phyloP scores from a whole-genome alignment of 768 basidiomycete species.

The Termitomyces sp. region DNA sequence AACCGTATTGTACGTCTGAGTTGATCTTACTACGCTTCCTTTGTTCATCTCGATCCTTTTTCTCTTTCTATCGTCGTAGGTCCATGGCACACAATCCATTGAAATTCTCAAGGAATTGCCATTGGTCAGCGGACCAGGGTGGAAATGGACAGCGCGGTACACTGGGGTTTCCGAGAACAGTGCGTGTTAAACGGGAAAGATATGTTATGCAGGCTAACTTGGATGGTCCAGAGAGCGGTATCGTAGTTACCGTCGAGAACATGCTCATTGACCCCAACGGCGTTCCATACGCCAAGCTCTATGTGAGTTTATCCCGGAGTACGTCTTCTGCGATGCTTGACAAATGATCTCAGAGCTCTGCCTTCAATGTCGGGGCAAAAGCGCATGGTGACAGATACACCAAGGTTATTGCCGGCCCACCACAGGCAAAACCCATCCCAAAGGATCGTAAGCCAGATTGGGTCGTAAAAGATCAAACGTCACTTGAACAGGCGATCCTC shows the following conservation, averaged over 20 bases:
- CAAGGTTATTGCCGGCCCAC: slow-evolving; percentile 58
- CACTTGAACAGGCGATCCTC: slow-evolving; percentile 61
- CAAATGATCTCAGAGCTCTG: slow-evolving; percentile 41
- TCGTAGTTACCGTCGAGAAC: slow-evolving; percentile 65
- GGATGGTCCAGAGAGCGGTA: slow-evolving; percentile 57
- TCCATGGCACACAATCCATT: slow-evolving; percentile 78
- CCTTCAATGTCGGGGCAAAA: slow-evolving; percentile 69
- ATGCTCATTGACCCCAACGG: slow-evolving; percentile 61
- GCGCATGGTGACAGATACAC: slow-evolving; percentile 58
- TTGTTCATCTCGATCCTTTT: background rate
- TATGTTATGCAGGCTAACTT: background rate
- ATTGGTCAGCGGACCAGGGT: slow-evolving; percentile 70
- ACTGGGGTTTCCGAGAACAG: slow-evolving; percentile 81
- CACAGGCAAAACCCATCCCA: slow-evolving; percentile 57
- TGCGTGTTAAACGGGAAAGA: slow-evolving; percentile 28
- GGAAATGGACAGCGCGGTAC: slow-evolving; percentile 67
- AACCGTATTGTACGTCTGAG: slow-evolving; percentile 56
- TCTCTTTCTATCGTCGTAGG: too few species aligned
- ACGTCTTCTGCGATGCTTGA: background rate
- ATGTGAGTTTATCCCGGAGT: slow-evolving; percentile 33
- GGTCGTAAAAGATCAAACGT: slow-evolving; percentile 58
- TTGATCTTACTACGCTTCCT: background rate
- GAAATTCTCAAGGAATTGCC: slow-evolving; percentile 80
- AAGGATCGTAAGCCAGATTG: slow-evolving; percentile 60
- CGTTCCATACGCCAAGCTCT: slow-evolving; percentile 57